Evolutionary conservation across 352 stramenopile species (phyloP), one percentile per base, ranked within the genome.

Genomic region (Pythium oligandrum): DNA sequence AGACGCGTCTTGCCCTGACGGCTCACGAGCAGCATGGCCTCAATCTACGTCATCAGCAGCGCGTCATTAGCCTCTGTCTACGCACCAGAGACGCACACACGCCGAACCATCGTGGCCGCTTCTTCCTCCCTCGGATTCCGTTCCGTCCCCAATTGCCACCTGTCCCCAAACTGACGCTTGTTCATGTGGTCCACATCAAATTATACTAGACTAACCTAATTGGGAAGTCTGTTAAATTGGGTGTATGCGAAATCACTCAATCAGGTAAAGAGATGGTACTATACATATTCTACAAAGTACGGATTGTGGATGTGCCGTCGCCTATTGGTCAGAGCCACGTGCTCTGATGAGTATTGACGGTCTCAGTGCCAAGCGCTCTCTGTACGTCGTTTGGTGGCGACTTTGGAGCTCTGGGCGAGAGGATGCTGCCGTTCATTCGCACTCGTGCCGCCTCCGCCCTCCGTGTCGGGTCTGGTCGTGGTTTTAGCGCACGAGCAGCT

Each of bases 1-100:
- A 97, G 73, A 36, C 89, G 86, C 51, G 93, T 94, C 71, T 97
- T 97, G 62, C 89, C 89, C 68, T 97, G 89, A 49, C 89, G 88
- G 55, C 81, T 96, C 63, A 96, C 79, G 6, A 97, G 76, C 44
- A 97, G 70, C 40, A 97, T 63, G 2, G 86, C 73, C 58, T 96
- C 82, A 58, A 97, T 95, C 86, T 94, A 48, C 6, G 32, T 26
- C 17, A 26, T 26, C 17, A 26, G 17, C 17, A 26, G 17, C 17
- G 17, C 17, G 17, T 26, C 17, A 26, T 26, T 26, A 26, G 17
- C 17, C 17, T 26, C 17, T 26, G 17, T 26, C 17, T 26, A 26
- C 17, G 17, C 17, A 26, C 17, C 17, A 26, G 17, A 26, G 17
- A 26, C 17, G 17, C 17, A 26, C 17, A 26, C 17, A 26, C 17